Conservation (phyloP, 371 early-diverging fungal species). For the Apophysomyces ossiformis region DNA sequence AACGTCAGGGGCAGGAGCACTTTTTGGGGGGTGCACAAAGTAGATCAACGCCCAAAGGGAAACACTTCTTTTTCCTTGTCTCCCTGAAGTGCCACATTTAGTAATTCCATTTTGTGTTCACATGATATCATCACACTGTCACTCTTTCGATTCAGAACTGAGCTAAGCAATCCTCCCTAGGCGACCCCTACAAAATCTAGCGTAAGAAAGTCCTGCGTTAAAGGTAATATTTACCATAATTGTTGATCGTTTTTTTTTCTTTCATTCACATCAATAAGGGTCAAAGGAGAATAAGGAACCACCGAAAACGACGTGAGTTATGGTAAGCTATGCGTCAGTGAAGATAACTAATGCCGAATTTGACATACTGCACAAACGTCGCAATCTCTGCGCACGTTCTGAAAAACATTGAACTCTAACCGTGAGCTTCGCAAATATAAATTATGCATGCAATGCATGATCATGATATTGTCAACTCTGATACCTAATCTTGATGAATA, state of each 20-base stretch:
- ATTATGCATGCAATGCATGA: neutral
- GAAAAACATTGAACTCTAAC: constrained; percentile 6
- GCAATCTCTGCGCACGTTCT: constrained; percentile 6
- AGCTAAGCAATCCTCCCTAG: constrained; percentile 6
- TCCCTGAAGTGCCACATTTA: constrained; percentile 1
- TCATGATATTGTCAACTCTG: constrained; percentile 2
- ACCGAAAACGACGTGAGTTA: constrained; percentile 1
- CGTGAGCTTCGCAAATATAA: neutral
- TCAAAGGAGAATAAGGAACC: neutral
- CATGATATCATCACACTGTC: constrained; percentile 10
- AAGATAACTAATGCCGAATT: neutral
- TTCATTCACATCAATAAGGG: neutral
- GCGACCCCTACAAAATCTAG: neutral
- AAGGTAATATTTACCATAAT: constrained; percentile 11
- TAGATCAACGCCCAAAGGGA: neutral
- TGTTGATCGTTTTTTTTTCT: neutral
- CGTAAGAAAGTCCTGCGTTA: neutral
- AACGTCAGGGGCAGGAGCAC: neutral
- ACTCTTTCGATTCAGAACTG: constrained; percentile 4
- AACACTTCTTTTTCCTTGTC: neutral
- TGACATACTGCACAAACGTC: constrained; percentile 4
- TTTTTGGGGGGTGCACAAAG: neutral
- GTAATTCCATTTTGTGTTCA: neutral
- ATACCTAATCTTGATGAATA: neutral
- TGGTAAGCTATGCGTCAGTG: neutral